Conservation (phyloP, 306 rosid genomes). For the Morella rubra region DNA sequence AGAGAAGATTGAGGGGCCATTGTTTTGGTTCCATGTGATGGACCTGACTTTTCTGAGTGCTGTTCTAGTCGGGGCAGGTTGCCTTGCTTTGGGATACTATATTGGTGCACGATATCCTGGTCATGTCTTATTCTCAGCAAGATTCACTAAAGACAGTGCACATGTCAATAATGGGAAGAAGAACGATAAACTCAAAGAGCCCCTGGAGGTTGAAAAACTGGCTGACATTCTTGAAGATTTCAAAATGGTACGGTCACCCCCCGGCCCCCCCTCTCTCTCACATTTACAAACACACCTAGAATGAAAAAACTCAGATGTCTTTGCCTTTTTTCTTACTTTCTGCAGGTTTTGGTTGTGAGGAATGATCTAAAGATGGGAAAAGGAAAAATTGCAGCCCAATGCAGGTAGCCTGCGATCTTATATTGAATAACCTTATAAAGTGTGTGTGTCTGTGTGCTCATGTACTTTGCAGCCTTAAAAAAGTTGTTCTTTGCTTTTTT, state of each 20-base stretch:
- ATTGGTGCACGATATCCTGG: conserved; percentile 64
- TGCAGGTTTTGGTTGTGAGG: conserved; percentile 82
- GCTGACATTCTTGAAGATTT: conserved; percentile 74
- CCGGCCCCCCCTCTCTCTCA: neutral
- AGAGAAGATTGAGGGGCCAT: neutral
- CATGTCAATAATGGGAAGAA: conserved; percentile 34
- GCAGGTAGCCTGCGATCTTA: conserved; percentile 53
- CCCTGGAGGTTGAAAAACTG: conserved; percentile 73
- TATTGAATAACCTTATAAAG: neutral
- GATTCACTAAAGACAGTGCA: conserved; percentile 33
- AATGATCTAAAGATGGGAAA: conserved; percentile 99
- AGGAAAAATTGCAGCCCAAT: conserved; percentile 96
- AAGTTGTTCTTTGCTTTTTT: neutral
- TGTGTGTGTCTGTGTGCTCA: neutral
- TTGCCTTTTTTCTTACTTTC: neutral
- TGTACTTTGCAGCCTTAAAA: neutral
- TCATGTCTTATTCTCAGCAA: conserved; percentile 40
- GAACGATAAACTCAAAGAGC: conserved; percentile 49
- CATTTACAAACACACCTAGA: neutral
- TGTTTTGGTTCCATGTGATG: conserved; percentile 36
- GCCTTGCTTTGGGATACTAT: conserved; percentile 81
- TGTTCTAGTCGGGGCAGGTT: conserved; percentile 78
- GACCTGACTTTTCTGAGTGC: conserved; percentile 82
- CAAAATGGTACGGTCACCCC: conserved; percentile 60
- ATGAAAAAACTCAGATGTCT: neutral